A percentile compares a stretch with the other conserved stretches of the same genome.
Evolutionary conservation across 306 rosid species (phyloP).

Genomic region (Lagenaria siceraria): DNA sequence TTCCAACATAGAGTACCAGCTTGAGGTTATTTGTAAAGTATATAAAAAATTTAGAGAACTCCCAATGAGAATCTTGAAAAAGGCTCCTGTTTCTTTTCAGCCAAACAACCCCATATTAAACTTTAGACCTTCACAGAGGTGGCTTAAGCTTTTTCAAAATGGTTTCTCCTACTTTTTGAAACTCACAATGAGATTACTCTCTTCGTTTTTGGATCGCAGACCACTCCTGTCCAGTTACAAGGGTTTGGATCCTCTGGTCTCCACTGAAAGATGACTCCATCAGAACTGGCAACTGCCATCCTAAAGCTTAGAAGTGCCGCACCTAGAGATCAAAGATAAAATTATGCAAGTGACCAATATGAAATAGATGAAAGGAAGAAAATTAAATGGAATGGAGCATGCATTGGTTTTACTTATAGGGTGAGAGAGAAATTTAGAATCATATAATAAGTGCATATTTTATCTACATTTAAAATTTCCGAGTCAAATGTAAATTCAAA

Average conservation of each 20-base stretch:
- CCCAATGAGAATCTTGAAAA: neutral
- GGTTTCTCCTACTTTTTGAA: constrained; percentile 4
- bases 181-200: constrained; percentile 86
- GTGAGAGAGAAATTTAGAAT: neutral
- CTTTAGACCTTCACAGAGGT: neutral
- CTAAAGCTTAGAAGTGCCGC: constrained; percentile 72
- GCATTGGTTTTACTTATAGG: neutral
- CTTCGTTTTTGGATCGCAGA: constrained; percentile 65
- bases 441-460: neutral
- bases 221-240: constrained; percentile 91
- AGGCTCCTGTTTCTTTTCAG: neutral
- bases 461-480: neutral
- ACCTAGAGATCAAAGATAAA: constrained; percentile 34
- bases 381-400: neutral
- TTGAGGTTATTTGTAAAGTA: neutral
- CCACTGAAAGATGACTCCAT: constrained; percentile 67
- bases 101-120: neutral
- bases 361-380: neutral
- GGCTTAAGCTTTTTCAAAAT: neutral
- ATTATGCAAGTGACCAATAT: neutral
- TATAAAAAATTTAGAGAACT: neutral
- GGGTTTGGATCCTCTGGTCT: constrained; percentile 94
- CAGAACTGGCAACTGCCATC: constrained; percentile 58
- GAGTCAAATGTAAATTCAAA: neutral
- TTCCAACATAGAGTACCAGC: neutral